Evolutionary conservation across 257 asterid genomes (phyloP).

Genomic region (Nicotiana otophora): DNA sequence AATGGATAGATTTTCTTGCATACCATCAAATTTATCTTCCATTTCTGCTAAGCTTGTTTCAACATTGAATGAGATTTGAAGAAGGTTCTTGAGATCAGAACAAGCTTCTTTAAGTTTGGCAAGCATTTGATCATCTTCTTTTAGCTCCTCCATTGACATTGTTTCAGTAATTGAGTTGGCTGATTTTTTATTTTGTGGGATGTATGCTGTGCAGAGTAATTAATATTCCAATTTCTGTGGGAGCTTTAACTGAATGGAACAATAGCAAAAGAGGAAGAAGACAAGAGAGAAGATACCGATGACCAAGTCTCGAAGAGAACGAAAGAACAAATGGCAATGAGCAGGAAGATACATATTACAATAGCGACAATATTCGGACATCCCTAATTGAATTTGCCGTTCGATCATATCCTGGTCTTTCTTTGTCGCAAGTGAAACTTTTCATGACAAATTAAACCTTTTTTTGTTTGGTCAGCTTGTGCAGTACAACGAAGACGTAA

Average conservation of each 20-base stretch:
- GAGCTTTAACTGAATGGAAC: background rate
- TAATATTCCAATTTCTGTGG: background rate
- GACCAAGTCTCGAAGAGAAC: constrained; percentile 17
- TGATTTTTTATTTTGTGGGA: background rate
- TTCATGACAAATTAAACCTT: no score
- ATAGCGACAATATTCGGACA: background rate
- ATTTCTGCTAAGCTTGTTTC: constrained; percentile 35
- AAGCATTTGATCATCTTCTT: constrained; percentile 36
- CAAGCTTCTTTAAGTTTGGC: constrained; percentile 31
- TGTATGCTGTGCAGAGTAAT: background rate
- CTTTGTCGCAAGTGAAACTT: background rate
- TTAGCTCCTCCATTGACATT: constrained; percentile 28
- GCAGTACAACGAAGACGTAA: no score
- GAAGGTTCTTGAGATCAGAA: constrained; percentile 40
- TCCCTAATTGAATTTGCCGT: background rate
- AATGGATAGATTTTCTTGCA: constrained; percentile 31
- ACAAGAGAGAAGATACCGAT: background rate
- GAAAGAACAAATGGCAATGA: constrained; percentile 22
- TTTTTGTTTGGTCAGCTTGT: no score
- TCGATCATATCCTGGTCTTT: background rate
- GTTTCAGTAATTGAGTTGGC: background rate
- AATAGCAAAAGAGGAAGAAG: background rate
- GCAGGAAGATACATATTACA: background rate
- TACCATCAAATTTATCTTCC: constrained; percentile 27
- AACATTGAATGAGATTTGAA: constrained; percentile 32